Percentiles rank a stretch among this genome's conserved stretches.
Conservation (phyloP, 352 stramenopile species). For the Phytophthora palmivora region DNA sequence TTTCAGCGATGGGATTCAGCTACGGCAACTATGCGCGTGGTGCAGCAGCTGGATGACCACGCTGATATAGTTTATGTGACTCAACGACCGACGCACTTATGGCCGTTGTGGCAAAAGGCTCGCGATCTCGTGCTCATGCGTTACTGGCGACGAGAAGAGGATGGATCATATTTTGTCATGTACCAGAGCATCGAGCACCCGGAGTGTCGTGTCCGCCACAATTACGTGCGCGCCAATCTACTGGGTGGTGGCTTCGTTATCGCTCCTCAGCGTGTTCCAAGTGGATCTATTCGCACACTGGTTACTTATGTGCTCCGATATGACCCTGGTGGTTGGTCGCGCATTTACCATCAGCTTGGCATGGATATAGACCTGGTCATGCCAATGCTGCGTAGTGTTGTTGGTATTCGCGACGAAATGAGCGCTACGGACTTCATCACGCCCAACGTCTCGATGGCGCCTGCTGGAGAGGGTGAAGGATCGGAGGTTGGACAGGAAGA, state of each 20-base stretch:
- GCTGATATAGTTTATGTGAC: conserved; percentile 91
- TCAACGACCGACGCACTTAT: conserved; percentile 84
- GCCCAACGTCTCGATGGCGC: conserved; percentile 77
- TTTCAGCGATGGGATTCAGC: conserved; percentile 86
- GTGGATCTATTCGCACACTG: conserved; percentile 78
- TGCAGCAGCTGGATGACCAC: conserved; percentile 89
- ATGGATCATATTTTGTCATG: conserved; percentile 92
- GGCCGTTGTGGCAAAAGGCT: conserved; percentile 88
- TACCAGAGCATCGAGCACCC: conserved; percentile 90
- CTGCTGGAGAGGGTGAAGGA: conserved; percentile 14
- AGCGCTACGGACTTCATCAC: conserved; percentile 86
- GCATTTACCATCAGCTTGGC: conserved; percentile 88
- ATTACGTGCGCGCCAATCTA: conserved; percentile 84
- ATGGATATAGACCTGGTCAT: conserved; percentile 90
- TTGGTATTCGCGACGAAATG: conserved; percentile 89
- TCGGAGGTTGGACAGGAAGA: conserved; percentile 27
- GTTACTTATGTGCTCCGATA: conserved; percentile 87
- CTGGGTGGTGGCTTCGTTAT: conserved; percentile 88
- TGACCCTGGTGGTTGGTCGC: conserved; percentile 81
- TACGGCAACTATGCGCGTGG: conserved; percentile 80
- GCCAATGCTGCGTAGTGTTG: conserved; percentile 85
- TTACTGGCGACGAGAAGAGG: conserved; percentile 90
- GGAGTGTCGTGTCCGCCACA: conserved; percentile 86
- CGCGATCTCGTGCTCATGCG: conserved; percentile 88
- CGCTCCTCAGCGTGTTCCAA: conserved; percentile 82